phyloP scores from a whole-genome alignment of 306 rosid species.

The Cicer judaicum region DNA sequence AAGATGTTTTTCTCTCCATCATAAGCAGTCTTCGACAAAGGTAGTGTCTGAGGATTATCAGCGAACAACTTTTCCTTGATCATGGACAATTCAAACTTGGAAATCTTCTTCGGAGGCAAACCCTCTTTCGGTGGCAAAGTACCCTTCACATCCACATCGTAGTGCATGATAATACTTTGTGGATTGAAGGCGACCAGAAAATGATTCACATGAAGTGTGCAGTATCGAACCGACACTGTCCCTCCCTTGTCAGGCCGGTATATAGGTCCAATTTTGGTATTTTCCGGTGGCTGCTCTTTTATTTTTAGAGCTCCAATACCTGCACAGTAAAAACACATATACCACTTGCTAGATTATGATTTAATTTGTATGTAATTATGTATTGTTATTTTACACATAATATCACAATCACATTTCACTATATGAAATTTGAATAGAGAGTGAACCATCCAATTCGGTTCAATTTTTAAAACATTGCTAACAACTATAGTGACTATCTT shows the following conservation, averaged over 20 bases:
- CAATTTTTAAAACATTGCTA: too few relatives aligned
- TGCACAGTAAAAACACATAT: background rate
- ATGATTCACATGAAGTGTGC: conserved; percentile 52
- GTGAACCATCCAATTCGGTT: too few relatives aligned
- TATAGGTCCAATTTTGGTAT: conserved; percentile 33
- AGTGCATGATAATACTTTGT: conserved; percentile 53
- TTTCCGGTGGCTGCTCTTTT: conserved; percentile 11
- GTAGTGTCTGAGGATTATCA: conserved; percentile 43
- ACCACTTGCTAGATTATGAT: background rate
- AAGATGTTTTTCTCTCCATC: conserved; percentile 67
- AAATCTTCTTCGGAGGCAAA: conserved; percentile 46
- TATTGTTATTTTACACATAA: too few relatives aligned
- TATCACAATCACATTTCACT: background rate
- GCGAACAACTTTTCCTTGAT: conserved; percentile 57
- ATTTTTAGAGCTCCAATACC: background rate
- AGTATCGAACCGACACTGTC: background rate
- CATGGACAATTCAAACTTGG: conserved; percentile 53
- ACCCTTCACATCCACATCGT: conserved; percentile 56
- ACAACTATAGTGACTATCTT: background rate
- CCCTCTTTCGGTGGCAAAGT: conserved; percentile 41
- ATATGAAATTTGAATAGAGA: too few relatives aligned
- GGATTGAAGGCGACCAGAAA: conserved; percentile 52
- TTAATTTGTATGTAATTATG: background rate
- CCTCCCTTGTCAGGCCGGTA: conserved; percentile 74
- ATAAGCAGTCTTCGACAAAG: conserved; percentile 54